Conservation (phyloP, 768 basidiomycete genomes). For the Auriscalpium microsporum region DNA sequence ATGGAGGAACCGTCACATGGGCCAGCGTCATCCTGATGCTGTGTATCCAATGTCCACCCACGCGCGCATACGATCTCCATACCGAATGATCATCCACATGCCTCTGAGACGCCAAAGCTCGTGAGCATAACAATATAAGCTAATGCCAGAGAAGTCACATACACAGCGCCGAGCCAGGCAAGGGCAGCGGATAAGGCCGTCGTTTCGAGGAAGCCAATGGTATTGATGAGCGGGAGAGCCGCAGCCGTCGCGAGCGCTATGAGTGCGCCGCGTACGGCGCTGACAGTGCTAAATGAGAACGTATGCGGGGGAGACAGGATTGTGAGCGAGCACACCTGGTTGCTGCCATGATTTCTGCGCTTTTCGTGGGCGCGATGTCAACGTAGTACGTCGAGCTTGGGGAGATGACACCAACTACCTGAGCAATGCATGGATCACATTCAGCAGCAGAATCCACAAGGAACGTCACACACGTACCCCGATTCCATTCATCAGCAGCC, state of each 20-base stretch:
- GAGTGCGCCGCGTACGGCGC: too few relatives aligned
- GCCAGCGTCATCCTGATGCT: slow-evolving; percentile 16
- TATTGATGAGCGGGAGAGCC: too few relatives aligned
- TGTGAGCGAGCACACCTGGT: too few relatives aligned
- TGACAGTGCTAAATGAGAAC: too few relatives aligned
- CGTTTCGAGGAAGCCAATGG: too few relatives aligned
- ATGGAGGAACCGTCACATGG: too few relatives aligned
- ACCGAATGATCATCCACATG: slow-evolving; percentile 42
- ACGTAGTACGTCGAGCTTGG: slow-evolving; percentile 42
- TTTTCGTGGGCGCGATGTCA: too few relatives aligned
- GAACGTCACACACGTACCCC: slow-evolving; percentile 36
- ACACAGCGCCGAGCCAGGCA: slow-evolving; percentile 46
- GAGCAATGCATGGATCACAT: not conserved
- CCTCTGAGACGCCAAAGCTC: slow-evolving; percentile 27
- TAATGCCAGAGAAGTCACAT: slow-evolving; percentile 15
- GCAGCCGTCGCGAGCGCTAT: too few relatives aligned
- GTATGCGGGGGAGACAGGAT: too few relatives aligned
- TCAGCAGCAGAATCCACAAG: not conserved
- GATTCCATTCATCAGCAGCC: slow-evolving; percentile 54
- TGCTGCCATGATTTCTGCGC: too few relatives aligned
- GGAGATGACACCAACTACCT: slow-evolving; percentile 51
- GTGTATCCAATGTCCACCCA: slow-evolving; percentile 52
- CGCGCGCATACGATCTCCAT: slow-evolving; percentile 48
- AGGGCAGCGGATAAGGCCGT: slow-evolving; percentile 23
- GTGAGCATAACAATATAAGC: not conserved